Base-by-base conservation (phyloP, 176 grass and related monocot genomes). In the Aegilops tauschii region DNA sequence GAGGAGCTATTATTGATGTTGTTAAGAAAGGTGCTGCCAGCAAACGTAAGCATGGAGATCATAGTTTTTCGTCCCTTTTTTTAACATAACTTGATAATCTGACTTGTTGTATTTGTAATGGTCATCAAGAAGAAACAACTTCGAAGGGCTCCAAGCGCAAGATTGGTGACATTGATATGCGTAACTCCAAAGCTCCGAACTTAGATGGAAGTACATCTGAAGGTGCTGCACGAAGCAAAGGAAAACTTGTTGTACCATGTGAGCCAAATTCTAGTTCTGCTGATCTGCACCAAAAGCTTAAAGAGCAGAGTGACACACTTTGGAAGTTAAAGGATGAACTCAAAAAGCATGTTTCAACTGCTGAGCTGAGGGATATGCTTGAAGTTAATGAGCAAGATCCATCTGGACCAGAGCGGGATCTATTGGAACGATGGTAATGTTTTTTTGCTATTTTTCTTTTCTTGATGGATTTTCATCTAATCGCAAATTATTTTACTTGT, bases 261-360 rank as follows among this genome's bases (percentile, higher is more conserved):
- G 50, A 73, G 56, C 74, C 77, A 37, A 76, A 61, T 86, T 37
- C 82, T 84, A 79, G 34, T 79, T 88, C 79, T 65, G 45, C 39
- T 86, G 90, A 92, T 45, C 73, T 94, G 74, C 86, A 92, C 52
- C 82, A 88, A 71, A 91, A 90, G 76, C 87, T 98, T 78, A 95
- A 92, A 82, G 88, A 85, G 78, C 96, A 98, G 80, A 98, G 88
- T 83, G 94, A 94, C 29, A 70, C 91, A 39, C 77, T 98, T 28
- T 98, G 96, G 96, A 90, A 93, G 76, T 90, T 98, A 69, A 98
- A 95, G 66, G 96, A 98, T 88, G 91, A 95, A 70, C 91, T 98
- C 71, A 98, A 94, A 40, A 95, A 86, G 47, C 80, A 95, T 65
- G 86, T 98, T 14, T 87, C 82, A 27, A 86, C 92, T 86, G 91